A percentile compares a stretch with the other conserved stretches of the same genome.
These are phyloP conservation scores for Penicillium verrucosum DNA, from an alignment of 2,329 filamentous ascomycete genomes.

Conservation along the genomic window DNA sequence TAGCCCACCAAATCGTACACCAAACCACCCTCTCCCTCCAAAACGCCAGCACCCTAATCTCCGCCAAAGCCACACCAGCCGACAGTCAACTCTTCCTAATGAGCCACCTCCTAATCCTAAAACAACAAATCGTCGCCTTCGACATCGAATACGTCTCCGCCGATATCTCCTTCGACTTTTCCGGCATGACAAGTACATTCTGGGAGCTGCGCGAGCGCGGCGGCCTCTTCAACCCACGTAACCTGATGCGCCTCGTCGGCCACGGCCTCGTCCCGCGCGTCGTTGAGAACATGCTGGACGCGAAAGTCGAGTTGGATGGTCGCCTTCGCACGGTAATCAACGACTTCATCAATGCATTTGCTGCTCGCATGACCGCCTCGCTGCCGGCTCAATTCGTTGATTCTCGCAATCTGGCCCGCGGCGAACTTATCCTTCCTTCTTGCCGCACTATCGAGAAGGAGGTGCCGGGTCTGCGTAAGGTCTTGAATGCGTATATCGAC, in stretches of 20 bases:
- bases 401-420: slow-evolving; percentile 37
- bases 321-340: slow-evolving; percentile 62
- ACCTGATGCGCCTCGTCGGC: slow-evolving; percentile 58
- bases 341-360: slow-evolving; percentile 61
- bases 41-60: slow-evolving; percentile 69
- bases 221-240: slow-evolving; percentile 63
- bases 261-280: slow-evolving; percentile 61
- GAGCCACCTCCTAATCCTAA: slow-evolving; percentile 89
- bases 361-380: slow-evolving; percentile 54
- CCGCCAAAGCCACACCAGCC: slow-evolving; percentile 57
- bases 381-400: slow-evolving; percentile 41
- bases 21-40: slow-evolving; percentile 83
- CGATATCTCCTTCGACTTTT: slow-evolving; percentile 65
- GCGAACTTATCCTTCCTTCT: slow-evolving; percentile 47
- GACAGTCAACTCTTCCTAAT: slow-evolving; percentile 91
- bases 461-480: slow-evolving; percentile 53
- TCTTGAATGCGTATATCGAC: slow-evolving; percentile 62
- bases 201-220: slow-evolving; percentile 65
- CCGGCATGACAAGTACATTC: slow-evolving; percentile 63
- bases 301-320: slow-evolving; percentile 65
- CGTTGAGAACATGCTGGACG: slow-evolving; percentile 69
- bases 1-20: slow-evolving; percentile 79
- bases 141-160: slow-evolving; percentile 78
- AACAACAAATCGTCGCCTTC: slow-evolving; percentile 92
- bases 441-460: slow-evolving; percentile 57